phyloP scores from a whole-genome alignment of 805 yeast genomes.

The Henningerozyma blattae region DNA sequence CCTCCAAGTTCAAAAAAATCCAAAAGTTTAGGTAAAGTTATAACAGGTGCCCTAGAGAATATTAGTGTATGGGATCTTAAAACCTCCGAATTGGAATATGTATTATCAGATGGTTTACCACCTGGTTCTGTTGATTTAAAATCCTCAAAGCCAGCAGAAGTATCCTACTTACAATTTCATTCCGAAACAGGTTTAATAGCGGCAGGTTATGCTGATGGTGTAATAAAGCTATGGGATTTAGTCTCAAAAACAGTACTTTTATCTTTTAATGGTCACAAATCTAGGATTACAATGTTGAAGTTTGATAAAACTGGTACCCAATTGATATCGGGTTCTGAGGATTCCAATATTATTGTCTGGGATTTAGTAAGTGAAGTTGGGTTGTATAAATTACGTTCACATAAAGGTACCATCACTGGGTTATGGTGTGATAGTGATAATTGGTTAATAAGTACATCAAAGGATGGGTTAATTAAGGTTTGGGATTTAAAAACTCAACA shows the following conservation, averaged over 20 bases:
- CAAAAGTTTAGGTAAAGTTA: slow-evolving; percentile 50
- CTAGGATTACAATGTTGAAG: slow-evolving; percentile 54
- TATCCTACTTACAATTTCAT: slow-evolving; percentile 49
- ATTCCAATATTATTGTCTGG: slow-evolving; percentile 81
- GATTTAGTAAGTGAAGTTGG: slow-evolving; percentile 92
- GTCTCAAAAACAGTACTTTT: slow-evolving; percentile 67
- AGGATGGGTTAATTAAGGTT: slow-evolving; percentile 82
- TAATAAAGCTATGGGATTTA: slow-evolving; percentile 84
- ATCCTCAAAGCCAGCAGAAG: slow-evolving; percentile 48
- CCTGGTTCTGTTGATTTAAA: slow-evolving; percentile 63
- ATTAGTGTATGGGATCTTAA: slow-evolving; percentile 85
- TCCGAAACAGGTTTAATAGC: slow-evolving; percentile 59
- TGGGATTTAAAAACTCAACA: slow-evolving; percentile 90
- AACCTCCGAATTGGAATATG: slow-evolving; percentile 56
- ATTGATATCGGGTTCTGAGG: slow-evolving; percentile 76
- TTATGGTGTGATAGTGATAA: slow-evolving; percentile 50
- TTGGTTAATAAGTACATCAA: slow-evolving; percentile 65
- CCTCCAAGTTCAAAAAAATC: slow-evolving; percentile 35
- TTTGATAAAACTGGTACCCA: slow-evolving; percentile 81
- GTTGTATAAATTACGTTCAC: slow-evolving; percentile 74
- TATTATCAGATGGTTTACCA: slow-evolving; percentile 51
- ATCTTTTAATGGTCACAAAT: slow-evolving; percentile 82
- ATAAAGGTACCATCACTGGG: slow-evolving; percentile 81
- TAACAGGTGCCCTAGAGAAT: slow-evolving; percentile 78
- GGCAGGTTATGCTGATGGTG: slow-evolving; percentile 84